Base-by-base conservation (phyloP, 148 eudicot species). In the Rhododendron ovatum region DNA sequence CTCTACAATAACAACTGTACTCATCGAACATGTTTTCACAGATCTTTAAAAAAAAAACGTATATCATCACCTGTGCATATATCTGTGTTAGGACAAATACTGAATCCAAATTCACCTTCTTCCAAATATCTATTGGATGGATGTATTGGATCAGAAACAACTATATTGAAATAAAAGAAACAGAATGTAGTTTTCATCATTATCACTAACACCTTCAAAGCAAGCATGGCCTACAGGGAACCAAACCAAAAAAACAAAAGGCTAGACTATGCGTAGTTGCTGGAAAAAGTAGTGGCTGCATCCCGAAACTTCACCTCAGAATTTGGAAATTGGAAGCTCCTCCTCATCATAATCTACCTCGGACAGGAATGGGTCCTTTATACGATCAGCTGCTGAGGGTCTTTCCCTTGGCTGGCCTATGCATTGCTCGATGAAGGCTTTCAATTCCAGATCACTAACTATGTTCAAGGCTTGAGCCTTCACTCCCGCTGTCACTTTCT, bases 381-480 rank as follows among this genome's bases (percentile, higher is more conserved):
- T 37, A 37, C 2, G 39, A 37, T 37, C 39, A 37, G 39, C 39
- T 0, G 39, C 39, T 37, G 3, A 37, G 39, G 39, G 39, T 37
- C 39, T 37, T 37, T 37, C 39, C 39, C 39, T 37, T 37, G 39
- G 93, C 85, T 88, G 87, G 26, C 93, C 96, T 30, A 96, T 83
- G 91, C 98, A 96, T 86, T 89, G 91, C 73, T 92, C 93, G 7
- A 94, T 96, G 88, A 94, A 96, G 5, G 89, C 93, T 89, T 93
- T 93, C n/a, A 96, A 87, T 78, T 92, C 94, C 0, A 83, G 88
- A 87, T 93, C 92, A 4, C 26, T 82, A 79, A 94, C 94, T 85
- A 90, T 92, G 82, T 83, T 41, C 28, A 94, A 87, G 15, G 96
- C 86, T 69, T 67, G 59, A 5, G 43, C 7, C 43, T 39, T 39